A percentile compares a stretch with the other conserved stretches of the same genome.
phyloP scores from a whole-genome alignment of 2,329 filamentous ascomycete genomes.

The Aspergillus terreus region DNA sequence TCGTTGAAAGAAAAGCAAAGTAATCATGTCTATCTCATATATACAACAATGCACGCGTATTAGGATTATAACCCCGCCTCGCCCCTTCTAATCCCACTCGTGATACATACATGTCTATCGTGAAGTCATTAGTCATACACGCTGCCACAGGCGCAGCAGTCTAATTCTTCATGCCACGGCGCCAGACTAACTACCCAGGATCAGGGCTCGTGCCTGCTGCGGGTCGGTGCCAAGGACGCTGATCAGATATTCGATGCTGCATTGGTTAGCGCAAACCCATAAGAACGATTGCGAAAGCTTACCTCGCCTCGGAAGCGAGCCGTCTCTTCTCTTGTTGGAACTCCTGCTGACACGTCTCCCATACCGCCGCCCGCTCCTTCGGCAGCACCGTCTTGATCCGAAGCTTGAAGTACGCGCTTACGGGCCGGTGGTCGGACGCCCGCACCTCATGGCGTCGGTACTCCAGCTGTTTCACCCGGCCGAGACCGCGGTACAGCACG shows the following conservation, averaged over 20 bases:
- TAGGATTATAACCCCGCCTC: constrained; percentile 1
- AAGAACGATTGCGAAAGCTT: constrained; percentile 7
- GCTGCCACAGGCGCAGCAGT: constrained; percentile 9
- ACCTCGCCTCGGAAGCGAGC: constrained; percentile 74
- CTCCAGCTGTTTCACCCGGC: constrained; percentile 79
- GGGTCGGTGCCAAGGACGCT: constrained; percentile 57
- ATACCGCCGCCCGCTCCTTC: constrained; percentile 60
- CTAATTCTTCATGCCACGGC: not conserved
- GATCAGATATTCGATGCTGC: constrained; percentile 61
- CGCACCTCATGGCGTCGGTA: constrained; percentile 86
- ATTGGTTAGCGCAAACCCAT: constrained; percentile 36
- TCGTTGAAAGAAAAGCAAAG: too few relatives aligned
- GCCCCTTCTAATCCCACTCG: not conserved
- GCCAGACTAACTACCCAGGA: constrained; percentile 19
- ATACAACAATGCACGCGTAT: constrained; percentile 8
- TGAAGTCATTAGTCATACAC: constrained; percentile 37
- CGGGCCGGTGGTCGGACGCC: constrained; percentile 88
- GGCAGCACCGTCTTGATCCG: constrained; percentile 77
- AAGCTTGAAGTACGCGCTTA: constrained; percentile 79
- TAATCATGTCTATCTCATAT: not conserved
- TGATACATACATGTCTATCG: constrained; percentile 37
- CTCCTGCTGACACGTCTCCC: constrained; percentile 69
- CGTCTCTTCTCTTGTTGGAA: constrained; percentile 69
- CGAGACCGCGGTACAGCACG: constrained; percentile 77
- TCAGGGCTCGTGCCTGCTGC: constrained; percentile 51